These are phyloP conservation scores for Suillus paluster DNA, from an alignment of 768 basidiomycete genomes.

Conservation along the genomic window DNA sequence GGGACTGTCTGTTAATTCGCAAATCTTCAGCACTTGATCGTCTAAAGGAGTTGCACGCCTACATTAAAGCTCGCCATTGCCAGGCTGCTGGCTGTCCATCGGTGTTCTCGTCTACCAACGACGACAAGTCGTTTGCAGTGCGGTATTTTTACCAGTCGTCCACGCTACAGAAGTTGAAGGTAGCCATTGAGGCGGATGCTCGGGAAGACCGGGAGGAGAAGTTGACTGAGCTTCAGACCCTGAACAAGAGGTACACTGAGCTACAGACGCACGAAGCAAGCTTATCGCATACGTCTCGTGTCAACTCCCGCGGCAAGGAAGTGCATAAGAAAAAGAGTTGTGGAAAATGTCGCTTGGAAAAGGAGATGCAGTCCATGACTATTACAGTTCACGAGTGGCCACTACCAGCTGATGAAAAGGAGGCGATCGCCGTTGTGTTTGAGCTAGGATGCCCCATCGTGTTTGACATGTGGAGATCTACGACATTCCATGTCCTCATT, in stretches of 20 bases:
- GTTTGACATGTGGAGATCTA: slow-evolving; percentile 49
- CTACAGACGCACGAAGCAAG: neutral
- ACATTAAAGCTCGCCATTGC: slow-evolving; percentile 38
- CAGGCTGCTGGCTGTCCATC: slow-evolving; percentile 25
- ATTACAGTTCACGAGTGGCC: slow-evolving; percentile 53
- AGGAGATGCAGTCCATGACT: slow-evolving; percentile 20
- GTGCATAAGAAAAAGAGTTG: slow-evolving; percentile 18
- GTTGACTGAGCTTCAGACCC: neutral
- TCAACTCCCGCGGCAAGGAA: neutral
- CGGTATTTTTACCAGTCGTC: slow-evolving; percentile 38
- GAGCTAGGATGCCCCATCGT: slow-evolving; percentile 45
- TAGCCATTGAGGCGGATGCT: slow-evolving; percentile 36
- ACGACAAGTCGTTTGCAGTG: slow-evolving; percentile 31
- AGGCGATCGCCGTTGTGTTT: slow-evolving; percentile 42
- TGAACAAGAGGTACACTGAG: slow-evolving; percentile 20
- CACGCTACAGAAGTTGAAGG: slow-evolving; percentile 28
- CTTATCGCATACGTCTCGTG: neutral
- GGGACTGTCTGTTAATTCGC: slow-evolving; percentile 34
- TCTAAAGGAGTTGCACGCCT: slow-evolving; percentile 27
- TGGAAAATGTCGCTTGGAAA: slow-evolving; percentile 33
- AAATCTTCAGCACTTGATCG: slow-evolving; percentile 32
- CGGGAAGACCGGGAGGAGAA: slow-evolving; percentile 24
- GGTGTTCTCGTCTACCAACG: slow-evolving; percentile 34
- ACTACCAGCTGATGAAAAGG: slow-evolving; percentile 34
- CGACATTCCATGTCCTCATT: slow-evolving; percentile 44